A percentile compares a stretch with the other conserved stretches of the same genome.
Evolutionary conservation across 176 grass and related monocot species (phyloP).

Genomic region (Saccharum spontaneum): DNA sequence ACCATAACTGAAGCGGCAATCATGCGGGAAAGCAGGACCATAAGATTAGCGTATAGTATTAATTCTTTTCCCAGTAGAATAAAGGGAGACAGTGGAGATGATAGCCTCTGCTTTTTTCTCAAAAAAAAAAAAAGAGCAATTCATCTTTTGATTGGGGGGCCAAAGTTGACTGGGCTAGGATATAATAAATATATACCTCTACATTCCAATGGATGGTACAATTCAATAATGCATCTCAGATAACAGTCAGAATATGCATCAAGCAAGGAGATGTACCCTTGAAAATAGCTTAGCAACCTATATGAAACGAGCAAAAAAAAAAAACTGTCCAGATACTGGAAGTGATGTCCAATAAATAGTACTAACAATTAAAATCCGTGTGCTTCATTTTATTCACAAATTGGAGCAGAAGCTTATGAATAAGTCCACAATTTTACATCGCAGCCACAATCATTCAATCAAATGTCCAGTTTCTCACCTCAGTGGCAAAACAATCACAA

Average conservation of each 20-base stretch:
- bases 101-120: background rate
- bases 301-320: background rate
- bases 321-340: background rate
- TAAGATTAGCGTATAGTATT: conserved; percentile 5
- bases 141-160: background rate
- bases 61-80: background rate
- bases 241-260: background rate
- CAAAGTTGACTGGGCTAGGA: background rate
- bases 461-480: background rate
- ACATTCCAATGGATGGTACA: background rate
- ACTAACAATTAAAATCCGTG: background rate
- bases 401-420: conserved; percentile 29
- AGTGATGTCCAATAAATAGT: background rate
- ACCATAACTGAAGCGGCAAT: conserved; percentile 29
- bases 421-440: conserved; percentile 10
- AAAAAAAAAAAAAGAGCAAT: background rate
- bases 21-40: conserved; percentile 13
- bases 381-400: conserved; percentile 35
- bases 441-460: background rate
- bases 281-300: background rate
- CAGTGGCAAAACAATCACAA: conserved; percentile 20
- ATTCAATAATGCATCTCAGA: background rate
- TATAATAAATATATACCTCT: background rate
- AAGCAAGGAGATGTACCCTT: background rate
- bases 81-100: conserved; percentile 3